Base-by-base conservation (phyloP, 768 basidiomycete species). In the Boletellus ananiceps region DNA sequence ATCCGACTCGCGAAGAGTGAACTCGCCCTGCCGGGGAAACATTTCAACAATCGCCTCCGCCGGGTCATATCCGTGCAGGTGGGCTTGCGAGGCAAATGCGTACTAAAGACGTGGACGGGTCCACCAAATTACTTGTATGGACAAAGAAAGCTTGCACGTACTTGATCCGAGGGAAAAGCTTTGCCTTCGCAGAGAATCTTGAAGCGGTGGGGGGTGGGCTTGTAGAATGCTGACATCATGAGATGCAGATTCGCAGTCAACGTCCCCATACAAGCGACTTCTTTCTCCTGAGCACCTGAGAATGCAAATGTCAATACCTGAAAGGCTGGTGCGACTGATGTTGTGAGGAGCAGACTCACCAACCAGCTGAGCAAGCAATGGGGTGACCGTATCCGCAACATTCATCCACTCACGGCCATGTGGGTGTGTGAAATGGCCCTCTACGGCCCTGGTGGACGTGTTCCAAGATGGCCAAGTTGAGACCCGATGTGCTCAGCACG, bases 141-240 rank as follows among this genome's bases (percentile, higher is more conserved):
- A 49, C 35, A 5, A n/a, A 46, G 21, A 58, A 47, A 45, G 21
- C 15, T 8, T 34, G 45, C 36, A 65, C 80, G 56, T 48, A 89
- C 95, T 75, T 92, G 88, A 77, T 99, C 96, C 67, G 91, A 94
- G 60, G 96, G 94, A 69, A 99, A 99, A 2, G 94, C 93, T 51
- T 80, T 85, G 36, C 83, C 82, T 74, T 99, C 96, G 71, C 91
- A 95, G 49, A 99, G 74, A 65, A 99, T 93, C 77, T 94, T 98
- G 75, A 80, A 93, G 45, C 93, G 83, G 55, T 76, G 76, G 46
- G 78, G 61, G 23, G 88, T 92, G 16, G 96, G 96, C 50, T 86
- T 84, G 71, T 97, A 98, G 71, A 99, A 98, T 21, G 84, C 83
- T 63, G 83, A 79, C 83, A 97, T 89, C 82, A 96, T 84, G 53